These are phyloP conservation scores for Sanghuangporus weigelae DNA, from an alignment of 1,284 basidiomycete species.

Conservation along the genomic window DNA sequence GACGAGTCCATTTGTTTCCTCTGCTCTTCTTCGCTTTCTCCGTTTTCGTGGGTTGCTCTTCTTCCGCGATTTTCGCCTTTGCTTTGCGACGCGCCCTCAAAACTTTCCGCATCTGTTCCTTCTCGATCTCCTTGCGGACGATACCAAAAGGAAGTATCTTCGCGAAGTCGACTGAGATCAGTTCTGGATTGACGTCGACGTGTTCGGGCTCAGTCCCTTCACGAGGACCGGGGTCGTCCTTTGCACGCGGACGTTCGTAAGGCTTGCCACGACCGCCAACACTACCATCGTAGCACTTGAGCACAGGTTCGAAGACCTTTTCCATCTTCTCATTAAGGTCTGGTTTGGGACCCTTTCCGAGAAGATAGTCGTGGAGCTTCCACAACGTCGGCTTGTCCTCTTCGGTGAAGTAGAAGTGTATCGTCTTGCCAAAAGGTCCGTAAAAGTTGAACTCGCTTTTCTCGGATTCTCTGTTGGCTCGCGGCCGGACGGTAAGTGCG, in stretches of 20 bases:
- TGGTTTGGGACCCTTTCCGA: background rate
- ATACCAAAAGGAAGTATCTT: background rate
- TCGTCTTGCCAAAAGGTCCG: background rate
- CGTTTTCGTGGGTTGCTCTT: background rate
- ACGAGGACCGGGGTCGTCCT: background rate
- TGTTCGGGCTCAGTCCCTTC: background rate
- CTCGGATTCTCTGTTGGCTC: background rate
- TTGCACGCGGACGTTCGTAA: background rate
- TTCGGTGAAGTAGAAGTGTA: background rate
- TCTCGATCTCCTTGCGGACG: background rate
- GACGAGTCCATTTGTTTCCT: background rate
- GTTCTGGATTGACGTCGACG: background rate
- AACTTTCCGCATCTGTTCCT: background rate
- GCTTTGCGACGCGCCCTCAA: background rate
- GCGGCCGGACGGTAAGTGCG: background rate
- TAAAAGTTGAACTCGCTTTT: background rate
- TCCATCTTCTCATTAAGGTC: background rate
- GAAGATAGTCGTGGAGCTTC: background rate
- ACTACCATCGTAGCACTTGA: background rate
- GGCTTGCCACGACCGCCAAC: background rate
- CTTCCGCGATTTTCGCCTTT: background rate
- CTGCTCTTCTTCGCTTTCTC: background rate
- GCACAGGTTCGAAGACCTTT: background rate
- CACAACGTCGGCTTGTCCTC: background rate
- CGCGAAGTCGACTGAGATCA: background rate